A percentile compares a stretch with the other conserved stretches of the same genome.
Conservation (phyloP, 495 filamentous ascomycete genomes). For the Chaetomium cochliodes region DNA sequence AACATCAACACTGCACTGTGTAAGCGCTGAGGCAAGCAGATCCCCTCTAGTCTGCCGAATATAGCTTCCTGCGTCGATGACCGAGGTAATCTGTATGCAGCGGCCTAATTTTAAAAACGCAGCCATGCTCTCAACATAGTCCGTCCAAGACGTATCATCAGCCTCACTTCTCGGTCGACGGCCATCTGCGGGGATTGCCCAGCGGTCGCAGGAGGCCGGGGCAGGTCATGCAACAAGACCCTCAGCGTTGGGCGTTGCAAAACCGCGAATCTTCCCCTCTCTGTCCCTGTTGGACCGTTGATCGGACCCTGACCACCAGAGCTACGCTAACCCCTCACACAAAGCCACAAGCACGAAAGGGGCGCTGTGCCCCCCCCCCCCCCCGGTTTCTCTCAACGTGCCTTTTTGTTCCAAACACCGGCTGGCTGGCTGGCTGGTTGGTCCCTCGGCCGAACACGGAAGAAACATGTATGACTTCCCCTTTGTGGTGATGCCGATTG, state of each 20-base stretch:
- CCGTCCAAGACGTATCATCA: constrained; percentile 18
- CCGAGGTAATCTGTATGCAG: constrained; percentile 13
- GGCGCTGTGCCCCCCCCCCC: not conserved
- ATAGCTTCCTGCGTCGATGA: constrained; percentile 21
- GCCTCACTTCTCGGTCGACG: constrained; percentile 26
- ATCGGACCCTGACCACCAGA: constrained; percentile 6
- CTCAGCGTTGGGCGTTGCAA: not conserved
- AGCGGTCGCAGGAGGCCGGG: constrained; percentile 1
- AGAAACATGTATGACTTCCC: constrained; percentile 1
- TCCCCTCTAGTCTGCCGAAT: constrained; percentile 23
- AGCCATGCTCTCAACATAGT: constrained; percentile 17
- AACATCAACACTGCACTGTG: constrained; percentile 2
- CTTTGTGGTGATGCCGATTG: constrained; percentile 9
- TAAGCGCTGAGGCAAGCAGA: constrained; percentile 17
- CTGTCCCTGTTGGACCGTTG: constrained; percentile 1
- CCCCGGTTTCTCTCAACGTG: not conserved
- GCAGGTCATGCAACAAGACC: not conserved
- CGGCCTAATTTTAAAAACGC: constrained; percentile 23
- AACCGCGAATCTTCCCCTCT: constrained; percentile 7
- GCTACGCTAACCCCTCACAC: not conserved
- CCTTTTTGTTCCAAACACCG: not conserved
- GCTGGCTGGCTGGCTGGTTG: constrained; percentile 15
- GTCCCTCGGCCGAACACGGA: constrained; percentile 2
- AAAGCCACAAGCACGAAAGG: not conserved
- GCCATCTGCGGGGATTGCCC: not conserved